Evolutionary conservation across 208 protist species (phyloP).

Genomic region (Angomonas ambiguus): DNA sequence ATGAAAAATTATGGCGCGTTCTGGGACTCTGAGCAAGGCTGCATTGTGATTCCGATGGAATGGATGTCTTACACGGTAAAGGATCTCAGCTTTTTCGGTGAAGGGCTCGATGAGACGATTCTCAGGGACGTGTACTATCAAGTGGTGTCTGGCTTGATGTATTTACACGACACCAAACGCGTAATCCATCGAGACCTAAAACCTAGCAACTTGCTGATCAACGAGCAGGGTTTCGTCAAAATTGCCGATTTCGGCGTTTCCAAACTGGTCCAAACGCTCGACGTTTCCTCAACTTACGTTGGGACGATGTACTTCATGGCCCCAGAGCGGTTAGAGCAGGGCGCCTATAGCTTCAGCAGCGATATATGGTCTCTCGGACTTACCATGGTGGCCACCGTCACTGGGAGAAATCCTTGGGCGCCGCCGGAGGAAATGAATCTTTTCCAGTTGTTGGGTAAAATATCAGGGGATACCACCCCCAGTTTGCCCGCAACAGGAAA

Average conservation of each 20-base stretch:
- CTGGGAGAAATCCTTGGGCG: constrained; percentile 82
- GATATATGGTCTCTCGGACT: constrained; percentile 93
- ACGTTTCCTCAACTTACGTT: constrained; percentile 88
- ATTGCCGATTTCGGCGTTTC: constrained; percentile 94
- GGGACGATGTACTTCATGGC: constrained; percentile 95
- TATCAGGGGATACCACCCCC: constrained; percentile 70
- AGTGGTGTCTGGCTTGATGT: constrained; percentile 78
- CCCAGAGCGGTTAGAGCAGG: constrained; percentile 87
- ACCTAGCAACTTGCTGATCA: constrained; percentile 96
- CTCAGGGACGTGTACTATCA: constrained; percentile 83
- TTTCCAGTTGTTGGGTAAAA: constrained; percentile 77
- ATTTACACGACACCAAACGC: constrained; percentile 81
- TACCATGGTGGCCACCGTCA: constrained; percentile 79
- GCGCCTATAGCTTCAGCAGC: constrained; percentile 88
- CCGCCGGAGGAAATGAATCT: constrained; percentile 86
- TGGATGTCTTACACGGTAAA: constrained; percentile 89
- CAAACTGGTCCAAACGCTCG: constrained; percentile 84
- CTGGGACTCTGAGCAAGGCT: constrained; percentile 77
- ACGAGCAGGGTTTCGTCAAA: constrained; percentile 82
- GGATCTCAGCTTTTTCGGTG: constrained; percentile 75
- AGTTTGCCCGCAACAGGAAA: constrained; percentile 47
- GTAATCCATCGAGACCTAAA: constrained; percentile 96
- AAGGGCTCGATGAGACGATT: constrained; percentile 75
- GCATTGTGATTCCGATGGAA: constrained; percentile 88
- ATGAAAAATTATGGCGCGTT: constrained; percentile 88